phyloP scores from a whole-genome alignment of 805 yeast species.

The Wickerhamiella shivajii region DNA sequence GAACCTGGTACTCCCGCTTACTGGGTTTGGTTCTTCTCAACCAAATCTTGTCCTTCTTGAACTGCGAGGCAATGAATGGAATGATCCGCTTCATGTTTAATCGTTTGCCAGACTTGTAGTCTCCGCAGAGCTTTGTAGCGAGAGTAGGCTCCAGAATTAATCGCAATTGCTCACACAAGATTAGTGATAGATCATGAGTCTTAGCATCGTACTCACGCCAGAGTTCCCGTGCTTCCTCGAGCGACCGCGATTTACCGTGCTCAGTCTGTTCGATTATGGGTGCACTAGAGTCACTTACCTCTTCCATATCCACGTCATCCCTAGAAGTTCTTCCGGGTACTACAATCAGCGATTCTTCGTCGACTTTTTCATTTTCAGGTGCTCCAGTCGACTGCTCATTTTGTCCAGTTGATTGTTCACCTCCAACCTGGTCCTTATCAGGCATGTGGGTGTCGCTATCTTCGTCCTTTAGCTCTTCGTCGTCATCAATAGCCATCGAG shows the following conservation, averaged over 20 bases:
- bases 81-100: constrained; percentile 94
- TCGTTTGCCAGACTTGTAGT: constrained; percentile 92
- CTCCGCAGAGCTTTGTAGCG: constrained; percentile 91
- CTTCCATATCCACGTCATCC: constrained; percentile 9
- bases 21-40: constrained; percentile 93
- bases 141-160: constrained; percentile 88
- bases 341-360: constrained; percentile 17
- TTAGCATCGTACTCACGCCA: constrained; percentile 76
- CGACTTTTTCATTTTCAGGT: constrained; percentile 14
- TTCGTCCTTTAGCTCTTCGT: constrained; percentile 14
- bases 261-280: neutral
- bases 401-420: constrained; percentile 11
- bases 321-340: constrained; percentile 9
- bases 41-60: constrained; percentile 97
- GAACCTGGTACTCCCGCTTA: constrained; percentile 90
- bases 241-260: neutral
- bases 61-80: constrained; percentile 94
- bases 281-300: neutral
- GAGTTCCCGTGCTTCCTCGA: constrained; percentile 50
- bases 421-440: constrained; percentile 18
- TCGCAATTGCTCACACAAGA: constrained; percentile 82
- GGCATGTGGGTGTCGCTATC: constrained; percentile 17
- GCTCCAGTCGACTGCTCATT: constrained; percentile 13
- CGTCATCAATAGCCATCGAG: constrained; percentile 26
- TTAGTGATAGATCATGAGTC: constrained; percentile 78